phyloP scores from a whole-genome alignment of 495 filamentous ascomycete species.

The Penicillium subrubescens region DNA sequence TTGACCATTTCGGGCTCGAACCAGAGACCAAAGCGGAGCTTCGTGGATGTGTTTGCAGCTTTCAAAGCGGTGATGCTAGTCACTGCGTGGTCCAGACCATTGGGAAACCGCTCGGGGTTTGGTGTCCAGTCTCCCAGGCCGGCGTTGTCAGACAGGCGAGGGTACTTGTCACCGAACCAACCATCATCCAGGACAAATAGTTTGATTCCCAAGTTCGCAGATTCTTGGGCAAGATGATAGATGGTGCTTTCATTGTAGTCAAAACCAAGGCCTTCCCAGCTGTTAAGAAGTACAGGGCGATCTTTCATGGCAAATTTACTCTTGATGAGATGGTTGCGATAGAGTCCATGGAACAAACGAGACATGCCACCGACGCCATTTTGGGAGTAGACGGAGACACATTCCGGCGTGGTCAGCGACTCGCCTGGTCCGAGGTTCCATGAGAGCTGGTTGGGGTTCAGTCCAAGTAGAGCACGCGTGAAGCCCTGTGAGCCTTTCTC shows the following conservation, averaged over 20 bases:
- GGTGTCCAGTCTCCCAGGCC: constrained; percentile 59
- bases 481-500: constrained; percentile 58
- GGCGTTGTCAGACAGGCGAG: constrained; percentile 47
- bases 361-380: constrained; percentile 58
- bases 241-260: constrained; percentile 51
- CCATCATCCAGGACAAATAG: constrained; percentile 61
- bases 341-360: constrained; percentile 53
- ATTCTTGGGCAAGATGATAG: constrained; percentile 48
- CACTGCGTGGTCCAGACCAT: constrained; percentile 50
- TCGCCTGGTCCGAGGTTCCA: constrained; percentile 49
- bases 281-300: constrained; percentile 56
- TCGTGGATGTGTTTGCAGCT: constrained; percentile 39
- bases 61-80: constrained; percentile 45
- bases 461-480: constrained; percentile 51
- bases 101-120: constrained; percentile 53
- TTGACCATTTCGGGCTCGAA: constrained; percentile 63
- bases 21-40: constrained; percentile 58
- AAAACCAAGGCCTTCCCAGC: constrained; percentile 58
- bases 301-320: constrained; percentile 50
- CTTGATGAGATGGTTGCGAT: constrained; percentile 56
- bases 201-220: constrained; percentile 51
- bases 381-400: constrained; percentile 53
- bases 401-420: constrained; percentile 54
- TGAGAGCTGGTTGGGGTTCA: constrained; percentile 54
- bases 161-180: constrained; percentile 59